These are phyloP conservation scores for Candida mesenterica DNA, from an alignment of 1,139 yeast species.

Conservation along the genomic window DNA sequence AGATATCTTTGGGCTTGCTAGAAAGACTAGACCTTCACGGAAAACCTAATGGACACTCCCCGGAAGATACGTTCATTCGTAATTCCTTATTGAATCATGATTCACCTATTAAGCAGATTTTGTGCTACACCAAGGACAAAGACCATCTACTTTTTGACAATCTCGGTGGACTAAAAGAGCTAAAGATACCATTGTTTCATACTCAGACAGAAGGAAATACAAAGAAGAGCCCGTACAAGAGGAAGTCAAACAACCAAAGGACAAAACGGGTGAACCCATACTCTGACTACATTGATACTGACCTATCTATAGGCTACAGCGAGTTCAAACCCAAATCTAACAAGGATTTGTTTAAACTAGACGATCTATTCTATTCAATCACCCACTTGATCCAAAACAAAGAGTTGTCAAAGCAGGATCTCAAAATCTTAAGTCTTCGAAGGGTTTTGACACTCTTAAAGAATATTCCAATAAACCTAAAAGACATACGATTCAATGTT, in stretches of 20 bases:
- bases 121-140: conserved; percentile 12
- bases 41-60: background rate
- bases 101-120: conserved; percentile 5
- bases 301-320: conserved; percentile 19
- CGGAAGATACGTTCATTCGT: background rate
- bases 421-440: conserved; percentile 20
- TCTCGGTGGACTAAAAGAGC: conserved; percentile 12
- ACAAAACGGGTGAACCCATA: conserved; percentile 6
- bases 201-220: conserved; percentile 2
- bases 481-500: conserved; percentile 17
- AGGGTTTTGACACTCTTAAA: conserved; percentile 21
- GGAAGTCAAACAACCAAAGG: conserved; percentile 10
- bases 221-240: conserved; percentile 8
- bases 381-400: conserved; percentile 12
- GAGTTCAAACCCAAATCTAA: conserved; percentile 13
- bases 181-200: conserved; percentile 9
- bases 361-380: conserved; percentile 18
- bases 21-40: background rate
- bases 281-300: conserved; percentile 19
- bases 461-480: conserved; percentile 20
- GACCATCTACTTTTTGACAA: conserved; percentile 11
- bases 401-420: conserved; percentile 7
- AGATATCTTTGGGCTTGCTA: background rate
- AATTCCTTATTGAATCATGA: background rate
- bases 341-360: conserved; percentile 18